Percentiles rank a stretch among this genome's conserved stretches.
These are phyloP conservation scores for Lagenaria siceraria DNA, from an alignment of 306 rosid species.

Conservation along the genomic window DNA sequence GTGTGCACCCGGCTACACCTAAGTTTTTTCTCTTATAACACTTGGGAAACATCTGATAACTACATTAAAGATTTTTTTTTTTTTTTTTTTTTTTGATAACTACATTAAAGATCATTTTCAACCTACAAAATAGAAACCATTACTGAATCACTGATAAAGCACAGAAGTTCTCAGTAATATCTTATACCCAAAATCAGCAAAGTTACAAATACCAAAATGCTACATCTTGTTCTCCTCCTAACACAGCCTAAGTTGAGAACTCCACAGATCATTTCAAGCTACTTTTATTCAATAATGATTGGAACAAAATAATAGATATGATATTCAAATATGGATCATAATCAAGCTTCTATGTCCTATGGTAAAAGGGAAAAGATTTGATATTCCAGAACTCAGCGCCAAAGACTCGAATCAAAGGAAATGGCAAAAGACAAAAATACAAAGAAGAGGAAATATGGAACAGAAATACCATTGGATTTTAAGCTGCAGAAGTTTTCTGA, in stretches of 20 bases:
- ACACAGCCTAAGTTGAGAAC: not conserved
- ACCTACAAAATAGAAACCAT: not conserved
- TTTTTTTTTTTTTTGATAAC: too few relatives aligned
- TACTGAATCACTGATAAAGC: not conserved
- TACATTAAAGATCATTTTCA: not conserved
- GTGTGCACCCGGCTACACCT: too few relatives aligned
- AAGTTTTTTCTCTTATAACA: too few relatives aligned
- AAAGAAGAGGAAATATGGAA: not conserved
- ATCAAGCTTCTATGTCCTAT: not conserved
- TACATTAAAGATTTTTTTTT: not conserved
- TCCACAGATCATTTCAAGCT: not conserved
- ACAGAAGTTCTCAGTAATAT: not conserved
- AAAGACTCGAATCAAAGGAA: not conserved
- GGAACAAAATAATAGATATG: constrained; percentile 4
- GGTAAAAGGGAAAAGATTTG: not conserved
- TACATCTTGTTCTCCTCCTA: not conserved
- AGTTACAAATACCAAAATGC: not conserved
- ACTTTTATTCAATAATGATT: not conserved
- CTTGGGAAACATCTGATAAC: not conserved
- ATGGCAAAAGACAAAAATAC: not conserved
- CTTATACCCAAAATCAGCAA: not conserved
- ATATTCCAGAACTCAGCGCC: not conserved
- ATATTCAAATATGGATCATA: not conserved
- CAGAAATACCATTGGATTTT: not conserved
- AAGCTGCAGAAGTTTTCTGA: constrained; percentile 30